Evolutionary conservation across 352 stramenopile species (phyloP), one percentile per base, ranked within the genome.

Genomic region (Phytophthora chlamydospora): DNA sequence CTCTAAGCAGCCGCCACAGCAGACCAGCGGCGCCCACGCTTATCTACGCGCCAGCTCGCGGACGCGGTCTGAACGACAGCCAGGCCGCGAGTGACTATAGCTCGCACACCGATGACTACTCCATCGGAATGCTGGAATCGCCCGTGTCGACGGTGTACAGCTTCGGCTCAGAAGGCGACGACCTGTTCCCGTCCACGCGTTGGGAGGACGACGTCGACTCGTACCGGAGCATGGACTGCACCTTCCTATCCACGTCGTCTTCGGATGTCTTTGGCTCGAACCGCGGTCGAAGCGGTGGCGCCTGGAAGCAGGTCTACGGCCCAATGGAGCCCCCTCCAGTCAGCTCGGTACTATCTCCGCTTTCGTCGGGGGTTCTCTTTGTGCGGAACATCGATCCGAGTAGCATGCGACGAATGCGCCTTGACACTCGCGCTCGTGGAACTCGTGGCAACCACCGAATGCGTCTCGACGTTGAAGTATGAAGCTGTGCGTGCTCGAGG

Each of bases 161-260:
- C 31, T 66, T 72, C 34, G 62, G 49, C 19, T 75, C 62, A 2
- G 67, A 75, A 40, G 29, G 39, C 6, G 56, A 53, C 40, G 62
- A 75, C 34, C 27, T 61, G 6, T 72, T 72, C 17, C 35, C 46
- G 19, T 63, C 57, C 3, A 58, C 47, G 6, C 17, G 17, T 31
- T 66, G 41, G 63, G 62, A 72, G 63, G 62, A 72, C 38, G 65
- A 66, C 13, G 48, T 66, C n/a, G 67, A 75, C 46, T 72, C 67
- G 52, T 71, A 75, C 33, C 51, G 61, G 11, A 70, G 61, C 46
- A 39, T 71, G 38, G 41, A 71, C 42, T 63, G 33, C 32, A 71
- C 60, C 0, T 64, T 62, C 19, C 27, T 71, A n/a, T 75, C 66
- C 8, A 75, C 66, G 10, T 62, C 66, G 0, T 75, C 66, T 2